Evolutionary conservation across 306 rosid species (phyloP).

Genomic region (barrel medic (Medicago truncatula)): DNA sequence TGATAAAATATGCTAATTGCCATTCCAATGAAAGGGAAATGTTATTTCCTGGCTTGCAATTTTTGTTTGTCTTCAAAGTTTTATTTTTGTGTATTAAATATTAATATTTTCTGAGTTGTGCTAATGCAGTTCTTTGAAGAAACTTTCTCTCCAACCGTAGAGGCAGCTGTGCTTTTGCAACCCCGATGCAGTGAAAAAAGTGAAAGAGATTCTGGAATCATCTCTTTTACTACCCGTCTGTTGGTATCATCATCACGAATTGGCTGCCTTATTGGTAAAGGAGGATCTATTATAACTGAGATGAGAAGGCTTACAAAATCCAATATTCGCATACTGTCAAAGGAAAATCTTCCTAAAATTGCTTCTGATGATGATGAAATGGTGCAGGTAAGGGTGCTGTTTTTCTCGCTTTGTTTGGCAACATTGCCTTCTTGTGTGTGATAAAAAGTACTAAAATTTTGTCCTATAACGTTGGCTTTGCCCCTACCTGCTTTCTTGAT

Average conservation of each 20-base stretch:
- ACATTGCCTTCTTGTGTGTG: constrained; percentile 10
- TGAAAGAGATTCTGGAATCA: constrained; percentile 96
- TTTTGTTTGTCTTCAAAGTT: neutral
- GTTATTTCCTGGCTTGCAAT: neutral
- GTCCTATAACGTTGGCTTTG: constrained; percentile 21
- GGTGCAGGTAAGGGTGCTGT: constrained; percentile 80
- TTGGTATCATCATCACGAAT: constrained; percentile 90
- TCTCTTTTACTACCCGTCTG: constrained; percentile 91
- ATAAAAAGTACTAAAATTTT: constrained; percentile 25
- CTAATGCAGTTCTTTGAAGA: constrained; percentile 85
- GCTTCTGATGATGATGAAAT: constrained; percentile 95
- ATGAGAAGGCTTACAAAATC: constrained; percentile 94
- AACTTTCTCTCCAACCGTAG: constrained; percentile 75
- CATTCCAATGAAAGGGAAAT: neutral
- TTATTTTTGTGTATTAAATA: constrained; percentile 20
- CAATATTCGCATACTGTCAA: constrained; percentile 84
- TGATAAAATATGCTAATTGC: constrained; percentile 2
- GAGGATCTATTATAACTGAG: constrained; percentile 94
- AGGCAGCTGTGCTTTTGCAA: constrained; percentile 95
- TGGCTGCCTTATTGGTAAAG: constrained; percentile 99
- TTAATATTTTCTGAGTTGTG: constrained; percentile 33
- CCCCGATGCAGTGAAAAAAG: constrained; percentile 94
- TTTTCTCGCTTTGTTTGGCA: constrained; percentile 8
- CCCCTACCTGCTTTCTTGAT: constrained; percentile 14
- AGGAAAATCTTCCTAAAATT: constrained; percentile 91